Base-by-base conservation (phyloP, 371 early-diverging fungal species). In the Mucor indicus region DNA sequence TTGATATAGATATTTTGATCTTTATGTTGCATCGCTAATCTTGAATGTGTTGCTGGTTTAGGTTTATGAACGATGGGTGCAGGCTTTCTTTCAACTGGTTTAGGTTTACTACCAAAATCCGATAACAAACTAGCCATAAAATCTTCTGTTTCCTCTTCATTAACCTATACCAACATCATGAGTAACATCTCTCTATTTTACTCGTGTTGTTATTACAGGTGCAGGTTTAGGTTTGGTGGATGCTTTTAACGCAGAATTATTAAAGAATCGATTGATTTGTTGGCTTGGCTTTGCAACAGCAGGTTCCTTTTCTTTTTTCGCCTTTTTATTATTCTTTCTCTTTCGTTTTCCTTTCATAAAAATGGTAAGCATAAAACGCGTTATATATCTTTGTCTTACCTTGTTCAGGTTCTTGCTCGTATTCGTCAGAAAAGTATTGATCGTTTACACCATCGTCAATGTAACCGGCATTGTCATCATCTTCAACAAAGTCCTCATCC, bases 391-490 rank as follows among this genome's bases (percentile, higher is more conserved):
- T n/a, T n/a, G n/a, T n/a, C 16, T 38, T 57, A 62, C 63, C 47
- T 31, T 44, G 20, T 10, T 43, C 24, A 22, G 20, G 11, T 44
- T 54, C 39, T 56, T 60, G 6, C 64, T 78, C 70, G n/a, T 69
- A 65, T 32, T 79, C 74, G 48, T 72, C 75, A 10, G 78, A 72
- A 38, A 64, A 75, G 22, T 65, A 57, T 13, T 79, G 80, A 53
- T 80, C 77, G 36, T 86, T 83, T 24, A 85, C 81, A 2, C 84
- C 90, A 52, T 85, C 63, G 48, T 89, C 91, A n/a, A 77, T 75
- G 40, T 91, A 90, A 12, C 90, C 92, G 7, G 72, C 73, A n/a
- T 87, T 86, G 49, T 96, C 92, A 53, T 90, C 94, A 55, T 90
- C 89, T 22, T 80, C 86, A 4, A 90, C 85, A 73, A 93, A 93